Evolutionary conservation across 768 basidiomycete genomes (phyloP).

Genomic region (Amanita pseudoporphyria): DNA sequence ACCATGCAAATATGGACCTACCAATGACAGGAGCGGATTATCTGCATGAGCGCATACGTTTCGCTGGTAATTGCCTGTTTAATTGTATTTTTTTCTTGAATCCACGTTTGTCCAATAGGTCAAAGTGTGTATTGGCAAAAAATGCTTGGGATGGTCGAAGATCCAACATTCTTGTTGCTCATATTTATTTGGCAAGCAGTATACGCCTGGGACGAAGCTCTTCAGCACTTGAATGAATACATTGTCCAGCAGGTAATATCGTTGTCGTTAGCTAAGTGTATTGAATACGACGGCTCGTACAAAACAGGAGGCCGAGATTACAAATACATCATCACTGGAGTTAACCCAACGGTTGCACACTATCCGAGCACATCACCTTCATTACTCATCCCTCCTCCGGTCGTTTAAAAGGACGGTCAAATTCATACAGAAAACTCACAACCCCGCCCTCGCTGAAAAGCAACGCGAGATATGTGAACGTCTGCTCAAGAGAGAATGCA

Average conservation of each 20-base stretch:
- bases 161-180: conserved; percentile 48
- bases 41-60: conserved; percentile 37
- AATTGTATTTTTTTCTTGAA: neutral
- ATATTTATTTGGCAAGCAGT: conserved; percentile 50
- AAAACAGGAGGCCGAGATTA: conserved; percentile 38
- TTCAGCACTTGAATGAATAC: conserved; percentile 43
- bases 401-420: conserved; percentile 43
- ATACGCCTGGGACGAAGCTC: conserved; percentile 53
- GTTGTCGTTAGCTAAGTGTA: neutral
- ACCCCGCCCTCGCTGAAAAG: conserved; percentile 37
- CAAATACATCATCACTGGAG: conserved; percentile 29
- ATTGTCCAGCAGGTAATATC: conserved; percentile 38
- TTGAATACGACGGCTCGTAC: neutral
- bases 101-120: conserved; percentile 15
- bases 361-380: conserved; percentile 50
- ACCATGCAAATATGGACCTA: conserved; percentile 29
- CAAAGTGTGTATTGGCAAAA: conserved; percentile 40
- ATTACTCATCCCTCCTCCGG: conserved; percentile 44
- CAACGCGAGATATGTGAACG: conserved; percentile 20
- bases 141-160: conserved; percentile 29
- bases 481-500: conserved; percentile 37
- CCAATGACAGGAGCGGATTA: conserved; percentile 31
- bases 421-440: conserved; percentile 39
- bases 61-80: conserved; percentile 26
- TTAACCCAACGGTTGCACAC: conserved; percentile 47